Base-by-base conservation (phyloP, 176 grass and related monocot genomes). In the Phyllostachys edulis region DNA sequence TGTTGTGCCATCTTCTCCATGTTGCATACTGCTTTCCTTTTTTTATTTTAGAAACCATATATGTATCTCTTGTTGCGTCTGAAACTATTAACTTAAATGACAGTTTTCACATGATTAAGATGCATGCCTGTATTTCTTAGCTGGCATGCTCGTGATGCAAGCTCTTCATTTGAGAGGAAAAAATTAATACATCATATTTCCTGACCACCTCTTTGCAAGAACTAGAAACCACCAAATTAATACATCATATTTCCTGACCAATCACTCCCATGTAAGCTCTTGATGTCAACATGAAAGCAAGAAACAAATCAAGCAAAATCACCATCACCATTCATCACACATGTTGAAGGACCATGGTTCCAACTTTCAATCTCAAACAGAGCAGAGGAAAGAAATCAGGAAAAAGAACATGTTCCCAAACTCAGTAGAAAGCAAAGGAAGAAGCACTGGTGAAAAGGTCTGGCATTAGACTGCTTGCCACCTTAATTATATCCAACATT, bases 391-490 rank as follows among this genome's bases (percentile, higher is more conserved):
- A 74, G 0, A 20, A 67, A 9, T 81, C 46, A 21, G 55, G 1
- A 13, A 32, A 21, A 21, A 39, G 37, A 57, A 12, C 17, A 55
- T 4, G 17, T 6, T n/a, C 13, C 10, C 7, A 21, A 44, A 57
- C 13, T 24, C 16, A 5, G 16, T 3, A 83, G 44, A 23, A 52
- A 77, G 39, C 3, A n/a, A 66, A 57, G 59, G 17, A 50, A 60
- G 71, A n/a, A 46, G 29, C 29, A 64, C 3, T 6, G 32, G 39
- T n/a, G 63, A 73, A 81, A 55, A 56, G 26, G 29, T 18, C 38
- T 29, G 69, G 80, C 62, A 80, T 76, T 24, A 62, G 69, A 85
- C 78, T 86, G 78, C 68, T 78, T 73, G 67, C 88, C 79, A 78
- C 78, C 38, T 84, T 83, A 46, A 46, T 46, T 46, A 87, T 44